Evolutionary conservation across 2,329 filamentous ascomycete species (phyloP).

Genomic region (Ploettnerulaceae sp.): DNA sequence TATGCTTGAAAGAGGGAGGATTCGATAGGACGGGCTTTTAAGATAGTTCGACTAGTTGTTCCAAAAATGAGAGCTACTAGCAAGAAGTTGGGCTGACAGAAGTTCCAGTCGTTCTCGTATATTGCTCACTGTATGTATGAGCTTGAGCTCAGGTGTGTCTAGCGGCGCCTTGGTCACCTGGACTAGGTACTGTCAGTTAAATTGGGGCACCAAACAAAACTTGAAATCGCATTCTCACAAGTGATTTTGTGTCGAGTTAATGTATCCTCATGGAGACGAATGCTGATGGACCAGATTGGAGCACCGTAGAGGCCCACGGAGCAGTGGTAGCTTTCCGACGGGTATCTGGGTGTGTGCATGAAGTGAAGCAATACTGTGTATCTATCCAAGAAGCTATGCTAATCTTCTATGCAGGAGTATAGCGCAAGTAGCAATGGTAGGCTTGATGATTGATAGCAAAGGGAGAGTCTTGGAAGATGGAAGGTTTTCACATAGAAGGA

Average conservation of each 20-base stretch:
- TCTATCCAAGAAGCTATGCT: slow-evolving; percentile 17
- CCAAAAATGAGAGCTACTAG: not conserved
- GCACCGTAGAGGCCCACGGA: too few species aligned
- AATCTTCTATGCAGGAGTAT: slow-evolving; percentile 6
- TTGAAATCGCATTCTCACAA: too few species aligned
- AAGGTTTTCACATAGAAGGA: not conserved
- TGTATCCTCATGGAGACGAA: too few species aligned
- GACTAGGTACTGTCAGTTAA: not conserved
- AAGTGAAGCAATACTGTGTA: slow-evolving; percentile 1
- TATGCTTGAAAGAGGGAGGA: not conserved
- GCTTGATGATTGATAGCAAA: slow-evolving; percentile 7
- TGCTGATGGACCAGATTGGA: not conserved
- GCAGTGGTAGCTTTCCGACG: not conserved
- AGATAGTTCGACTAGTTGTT: too few species aligned
- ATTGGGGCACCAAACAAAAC: not conserved
- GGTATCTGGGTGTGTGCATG: not conserved
- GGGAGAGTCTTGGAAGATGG: not conserved
- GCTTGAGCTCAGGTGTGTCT: not conserved
- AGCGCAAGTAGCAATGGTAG: slow-evolving; percentile 17
- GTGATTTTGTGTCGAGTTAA: too few species aligned
- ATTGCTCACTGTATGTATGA: not conserved
- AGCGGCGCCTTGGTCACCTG: not conserved
- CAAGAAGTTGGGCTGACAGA: not conserved
- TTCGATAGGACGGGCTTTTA: too few species aligned
- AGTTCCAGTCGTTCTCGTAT: not conserved